Evolutionary conservation across 2,329 filamentous ascomycete species (phyloP), one percentile per base, ranked within the genome.

Genomic region (Claviceps citrina): DNA sequence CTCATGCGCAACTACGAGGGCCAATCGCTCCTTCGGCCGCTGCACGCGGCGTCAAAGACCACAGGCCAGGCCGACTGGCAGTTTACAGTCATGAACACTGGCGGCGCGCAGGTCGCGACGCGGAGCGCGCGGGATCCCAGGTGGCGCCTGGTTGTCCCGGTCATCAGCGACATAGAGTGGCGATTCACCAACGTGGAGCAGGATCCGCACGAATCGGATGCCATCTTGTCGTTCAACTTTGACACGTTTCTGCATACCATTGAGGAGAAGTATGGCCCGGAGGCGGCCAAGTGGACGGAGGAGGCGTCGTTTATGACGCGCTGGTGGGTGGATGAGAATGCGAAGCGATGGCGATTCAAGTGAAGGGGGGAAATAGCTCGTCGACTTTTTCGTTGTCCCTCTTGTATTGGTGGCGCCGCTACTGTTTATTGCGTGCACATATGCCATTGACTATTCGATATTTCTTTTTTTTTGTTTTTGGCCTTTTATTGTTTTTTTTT

Each of bases 261-360:
- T 1, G 40, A 50, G 22, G 12, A 30, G 2, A 36, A 48, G n/a
- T 46, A 51, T 16, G 55, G 56, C 3, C 33, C 44, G 4, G 54
- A 54, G 3, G 48, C 49, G 2, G 49, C 55, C 4, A 47, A 48
- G n/a, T 58, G 56, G 56, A 51, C 47, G 1, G 53, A 60, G 41
- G 53, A 56, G 33, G 58, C 51, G 1, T 50, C 55, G 5, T 55
- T 55, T 20, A 44, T 58, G 15, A 51, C 53, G 4, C 46, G 54
- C 10, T 59, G 58, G 56, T 60, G 54, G 46, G 54, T 57, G 1
- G 51, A 56, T 31, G 55, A 59, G 41, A 60, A 60, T 28, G 54
- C 46, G 30, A 59, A 49, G 40, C 53, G 56, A 36, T 60, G 54
- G 50, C n/a, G n/a, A n/a, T n/a, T n/a, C n/a, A n/a, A n/a, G n/a